A percentile compares a stretch with the other conserved stretches of the same genome.
Evolutionary conservation across 805 yeast species (phyloP).

Genomic region (Pichia californica): DNA sequence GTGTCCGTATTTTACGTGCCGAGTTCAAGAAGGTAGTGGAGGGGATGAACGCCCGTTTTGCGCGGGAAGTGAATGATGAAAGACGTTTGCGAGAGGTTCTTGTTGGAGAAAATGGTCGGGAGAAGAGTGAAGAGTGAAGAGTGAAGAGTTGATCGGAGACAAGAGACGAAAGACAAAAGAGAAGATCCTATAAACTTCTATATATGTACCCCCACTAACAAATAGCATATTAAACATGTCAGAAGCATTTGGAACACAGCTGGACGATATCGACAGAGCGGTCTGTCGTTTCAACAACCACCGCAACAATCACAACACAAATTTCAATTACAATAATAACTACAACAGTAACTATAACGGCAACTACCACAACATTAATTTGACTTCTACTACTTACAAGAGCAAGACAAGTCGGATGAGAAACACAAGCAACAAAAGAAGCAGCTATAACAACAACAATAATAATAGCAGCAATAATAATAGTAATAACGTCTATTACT

Average conservation of each 20-base stretch:
- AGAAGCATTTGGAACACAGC: slow-evolving; percentile 5
- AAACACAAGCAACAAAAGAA: too few species aligned
- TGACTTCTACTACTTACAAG: too few species aligned
- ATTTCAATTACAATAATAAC: not conserved
- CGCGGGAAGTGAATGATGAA: slow-evolving; percentile 40
- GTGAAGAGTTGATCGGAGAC: not conserved
- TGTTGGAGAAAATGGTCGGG: too few species aligned
- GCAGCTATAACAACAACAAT: not conserved
- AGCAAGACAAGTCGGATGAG: too few species aligned
- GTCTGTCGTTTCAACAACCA: not conserved
- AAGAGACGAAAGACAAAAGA: slow-evolving; percentile 30
- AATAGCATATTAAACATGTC: not conserved
- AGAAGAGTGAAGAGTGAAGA: too few species aligned
- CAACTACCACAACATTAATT: too few species aligned
- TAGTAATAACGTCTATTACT: too few species aligned
- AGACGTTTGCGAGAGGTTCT: too few species aligned
- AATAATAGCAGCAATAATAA: not conserved
- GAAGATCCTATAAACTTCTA: slow-evolving; percentile 6
- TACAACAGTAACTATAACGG: not conserved
- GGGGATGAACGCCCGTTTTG: slow-evolving; percentile 57
- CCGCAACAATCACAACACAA: not conserved
- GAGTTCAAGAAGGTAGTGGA: slow-evolving; percentile 63
- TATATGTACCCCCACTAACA: not conserved
- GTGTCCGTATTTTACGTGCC: slow-evolving; percentile 50
- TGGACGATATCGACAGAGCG: slow-evolving; percentile 13